A percentile compares a stretch with the other conserved stretches of the same genome.
These are phyloP conservation scores for Auricularia cornea DNA, from an alignment of 768 basidiomycete genomes.

Conservation along the genomic window DNA sequence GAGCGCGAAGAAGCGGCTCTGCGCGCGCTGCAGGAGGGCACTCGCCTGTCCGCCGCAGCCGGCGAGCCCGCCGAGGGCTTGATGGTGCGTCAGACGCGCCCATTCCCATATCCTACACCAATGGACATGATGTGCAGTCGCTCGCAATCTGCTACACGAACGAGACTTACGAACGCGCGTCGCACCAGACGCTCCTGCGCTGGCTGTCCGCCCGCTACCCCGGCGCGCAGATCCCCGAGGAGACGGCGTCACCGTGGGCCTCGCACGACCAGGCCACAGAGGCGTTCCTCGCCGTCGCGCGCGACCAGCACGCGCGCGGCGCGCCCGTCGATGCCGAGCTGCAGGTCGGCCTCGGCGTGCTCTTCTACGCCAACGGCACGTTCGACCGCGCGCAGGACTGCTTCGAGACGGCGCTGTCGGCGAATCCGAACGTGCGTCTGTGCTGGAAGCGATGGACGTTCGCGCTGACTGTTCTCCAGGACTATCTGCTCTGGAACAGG, in stretches of 20 bases:
- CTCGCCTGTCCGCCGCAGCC: slow-evolving; percentile 52
- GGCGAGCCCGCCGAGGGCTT: slow-evolving; percentile 63
- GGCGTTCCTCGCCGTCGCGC: slow-evolving; percentile 72
- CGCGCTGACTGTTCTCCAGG: slow-evolving; percentile 32
- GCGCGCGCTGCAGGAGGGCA: slow-evolving; percentile 68
- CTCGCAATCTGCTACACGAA: slow-evolving; percentile 96
- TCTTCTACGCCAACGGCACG: slow-evolving; percentile 83
- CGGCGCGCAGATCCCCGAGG: slow-evolving; percentile 35
- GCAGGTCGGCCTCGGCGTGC: slow-evolving; percentile 85
- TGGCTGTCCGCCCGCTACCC: slow-evolving; percentile 72
- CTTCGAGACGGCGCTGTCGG: slow-evolving; percentile 78
- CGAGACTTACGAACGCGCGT: slow-evolving; percentile 80
- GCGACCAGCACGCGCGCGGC: slow-evolving; percentile 67
- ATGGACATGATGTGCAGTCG: slow-evolving; percentile 42
- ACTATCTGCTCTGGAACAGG: slow-evolving; percentile 94
- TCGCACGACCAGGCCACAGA: slow-evolving; percentile 74
- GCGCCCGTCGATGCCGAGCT: slow-evolving; percentile 72
- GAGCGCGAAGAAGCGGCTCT: slow-evolving; percentile 79
- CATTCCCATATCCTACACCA: not conserved
- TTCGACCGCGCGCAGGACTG: slow-evolving; percentile 91
- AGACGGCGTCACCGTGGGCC: slow-evolving; percentile 60
- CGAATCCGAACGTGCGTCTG: slow-evolving; percentile 56
- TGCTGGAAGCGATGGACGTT: not conserved
- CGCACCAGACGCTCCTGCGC: slow-evolving; percentile 75
- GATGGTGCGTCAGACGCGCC: slow-evolving; percentile 47